Conservation (phyloP, 208 protist species). For the Crithidia fasciculata region DNA sequence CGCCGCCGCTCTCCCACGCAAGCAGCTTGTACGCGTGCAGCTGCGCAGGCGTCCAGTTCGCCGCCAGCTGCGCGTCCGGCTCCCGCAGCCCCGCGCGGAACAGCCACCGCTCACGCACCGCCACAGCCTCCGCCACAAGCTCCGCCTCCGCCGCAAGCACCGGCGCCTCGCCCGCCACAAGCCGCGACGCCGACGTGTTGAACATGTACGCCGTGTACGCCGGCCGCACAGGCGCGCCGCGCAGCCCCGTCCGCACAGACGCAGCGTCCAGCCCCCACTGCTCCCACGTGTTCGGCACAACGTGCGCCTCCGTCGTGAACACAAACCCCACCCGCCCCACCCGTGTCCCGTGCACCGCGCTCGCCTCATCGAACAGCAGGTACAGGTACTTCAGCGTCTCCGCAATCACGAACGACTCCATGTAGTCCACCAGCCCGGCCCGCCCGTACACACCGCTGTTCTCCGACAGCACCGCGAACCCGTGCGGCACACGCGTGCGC, state of each 20-base stretch:
- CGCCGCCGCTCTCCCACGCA: too few species aligned
- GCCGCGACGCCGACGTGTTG: background rate
- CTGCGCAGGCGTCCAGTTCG: too few species aligned
- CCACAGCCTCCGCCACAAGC: background rate
- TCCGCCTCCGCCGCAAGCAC: background rate
- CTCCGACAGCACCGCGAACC: constrained; percentile 50
- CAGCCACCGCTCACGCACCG: background rate
- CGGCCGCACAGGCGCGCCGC: background rate
- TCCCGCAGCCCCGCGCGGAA: background rate
- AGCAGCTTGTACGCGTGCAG: too few species aligned
- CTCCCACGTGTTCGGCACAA: constrained; percentile 47
- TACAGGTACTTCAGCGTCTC: constrained; percentile 98
- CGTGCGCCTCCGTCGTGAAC: constrained; percentile 62
- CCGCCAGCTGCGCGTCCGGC: too few species aligned
- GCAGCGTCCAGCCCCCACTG: constrained; percentile 32
- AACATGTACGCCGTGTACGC: background rate
- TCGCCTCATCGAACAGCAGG: constrained; percentile 89
- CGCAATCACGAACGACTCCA: constrained; percentile 94
- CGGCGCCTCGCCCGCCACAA: background rate
- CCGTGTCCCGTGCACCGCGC: constrained; percentile 25
- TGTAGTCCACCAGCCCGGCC: constrained; percentile 51
- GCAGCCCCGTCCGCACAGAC: background rate
- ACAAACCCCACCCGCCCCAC: constrained; percentile 42
- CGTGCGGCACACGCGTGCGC: constrained; percentile 54
- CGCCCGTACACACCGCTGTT: background rate